These are phyloP conservation scores for Penicillium turbatum DNA, from an alignment of 495 filamentous ascomycete species.

Conservation along the genomic window DNA sequence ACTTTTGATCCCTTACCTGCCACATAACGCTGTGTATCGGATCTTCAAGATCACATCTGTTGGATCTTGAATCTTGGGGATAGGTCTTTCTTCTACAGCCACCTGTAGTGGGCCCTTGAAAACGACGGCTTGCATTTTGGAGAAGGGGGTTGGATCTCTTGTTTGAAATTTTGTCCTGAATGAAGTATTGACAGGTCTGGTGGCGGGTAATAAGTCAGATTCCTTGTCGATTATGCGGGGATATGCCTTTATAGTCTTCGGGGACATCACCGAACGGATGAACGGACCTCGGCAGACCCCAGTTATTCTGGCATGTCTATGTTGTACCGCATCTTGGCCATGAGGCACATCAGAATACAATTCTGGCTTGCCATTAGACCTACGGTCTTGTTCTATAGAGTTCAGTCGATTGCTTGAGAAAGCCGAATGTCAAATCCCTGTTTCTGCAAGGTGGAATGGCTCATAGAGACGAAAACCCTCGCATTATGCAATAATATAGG, in stretches of 20 bases:
- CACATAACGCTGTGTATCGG: constrained; percentile 77
- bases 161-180: background rate
- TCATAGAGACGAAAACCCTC: too few species aligned
- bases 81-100: constrained; percentile 41
- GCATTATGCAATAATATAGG: too few species aligned
- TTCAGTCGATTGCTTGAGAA: too few species aligned
- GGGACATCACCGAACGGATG: background rate
- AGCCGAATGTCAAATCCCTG: too few species aligned
- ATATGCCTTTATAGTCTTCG: background rate
- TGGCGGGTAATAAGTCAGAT: too few species aligned
- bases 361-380: too few species aligned
- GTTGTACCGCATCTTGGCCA: too few species aligned
- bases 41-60: constrained; percentile 83
- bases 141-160: background rate
- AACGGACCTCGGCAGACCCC: background rate
- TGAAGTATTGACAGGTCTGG: too few species aligned
- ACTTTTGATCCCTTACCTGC: constrained; percentile 54
- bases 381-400: too few species aligned
- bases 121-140: constrained; percentile 32
- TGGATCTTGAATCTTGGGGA: constrained; percentile 55
- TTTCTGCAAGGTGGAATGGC: too few species aligned
- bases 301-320: background rate
- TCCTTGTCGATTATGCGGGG: background rate
- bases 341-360: too few species aligned
- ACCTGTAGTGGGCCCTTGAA: constrained; percentile 36